Base-by-base conservation (phyloP, 2,329 filamentous ascomycete species). In the Scorias spongiosa region DNA sequence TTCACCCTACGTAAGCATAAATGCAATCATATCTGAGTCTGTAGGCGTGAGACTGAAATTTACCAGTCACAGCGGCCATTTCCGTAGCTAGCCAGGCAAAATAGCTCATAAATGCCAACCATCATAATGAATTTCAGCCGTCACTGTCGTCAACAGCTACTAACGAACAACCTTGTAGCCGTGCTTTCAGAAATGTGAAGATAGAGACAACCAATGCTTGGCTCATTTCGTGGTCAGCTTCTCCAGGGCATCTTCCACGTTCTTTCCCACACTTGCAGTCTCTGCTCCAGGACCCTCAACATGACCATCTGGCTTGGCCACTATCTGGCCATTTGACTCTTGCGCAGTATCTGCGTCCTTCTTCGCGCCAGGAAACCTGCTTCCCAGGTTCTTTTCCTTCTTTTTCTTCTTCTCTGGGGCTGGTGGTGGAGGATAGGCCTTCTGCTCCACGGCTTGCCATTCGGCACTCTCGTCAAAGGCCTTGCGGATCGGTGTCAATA, bases 381-480 rank as follows among this genome's bases (percentile, higher is more conserved):
- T 73, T 1, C 84, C 83, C 64, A 81, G 80, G 55, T 88, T 77
- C 71, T 88, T 91, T 55, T 77, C 77, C 51, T 72, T 69, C 57
- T 74, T 77, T 65, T 86, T 83, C 68, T 85, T 80, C 60, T 75
- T 72, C 52, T 76, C 73, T 2, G 67, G 63, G 20, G 69, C 68
- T 0, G 73, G 69, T 7, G 67, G 67, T 1, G 76, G 76, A 14
- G 91, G 91, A 72, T 96, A 98, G 28, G 88, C 91, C 60, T 81
- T 80, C 42, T 75, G 60, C 42, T 80, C 75, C 43, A 86, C 73
- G 45, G 79, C 76, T 65, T 93, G 81, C 87, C 87, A 96, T 57
- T 88, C 85, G 28, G 72, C 57, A 0, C 75, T 81, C 0, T 71
- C 74, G 49, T 82, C 67, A 66, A 77, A 96, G 5, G 80, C 80